phyloP scores from a whole-genome alignment of 306 rosid genomes.

The Trichosanthes truncata region DNA sequence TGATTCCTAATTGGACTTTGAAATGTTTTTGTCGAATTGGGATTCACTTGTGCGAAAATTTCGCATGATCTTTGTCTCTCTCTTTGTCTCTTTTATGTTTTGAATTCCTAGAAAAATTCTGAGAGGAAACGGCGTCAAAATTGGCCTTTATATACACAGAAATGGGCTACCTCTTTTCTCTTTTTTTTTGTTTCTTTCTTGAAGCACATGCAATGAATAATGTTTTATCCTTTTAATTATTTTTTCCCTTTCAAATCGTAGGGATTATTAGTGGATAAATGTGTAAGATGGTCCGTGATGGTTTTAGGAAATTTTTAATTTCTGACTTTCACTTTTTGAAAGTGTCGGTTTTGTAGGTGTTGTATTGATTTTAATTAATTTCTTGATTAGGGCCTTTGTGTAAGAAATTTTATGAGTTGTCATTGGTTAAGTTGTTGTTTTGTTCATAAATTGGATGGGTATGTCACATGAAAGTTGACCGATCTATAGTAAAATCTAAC shows the following conservation, averaged over 20 bases:
- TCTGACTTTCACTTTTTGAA: neutral
- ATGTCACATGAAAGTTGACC: slow-evolving; percentile 1
- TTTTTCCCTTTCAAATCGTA: neutral
- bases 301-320: neutral
- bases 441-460: neutral
- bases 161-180: neutral
- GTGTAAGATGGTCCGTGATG: neutral
- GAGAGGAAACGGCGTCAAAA: neutral
- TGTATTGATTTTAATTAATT: neutral
- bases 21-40: neutral
- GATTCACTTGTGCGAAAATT: neutral
- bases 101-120: neutral
- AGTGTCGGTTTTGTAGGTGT: neutral
- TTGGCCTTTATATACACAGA: neutral
- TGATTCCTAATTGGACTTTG: neutral
- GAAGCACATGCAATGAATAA: neutral
- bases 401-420: neutral
- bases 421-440: neutral
- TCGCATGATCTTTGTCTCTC: neutral
- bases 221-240: neutral
- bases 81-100: neutral
- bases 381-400: neutral
- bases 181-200: neutral
- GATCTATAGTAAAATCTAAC: neutral
- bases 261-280: neutral